Evolutionary conservation across 345 rosid species (phyloP), one percentile per base, ranked within the genome.

Genomic region (Pseudoturritis turrita): DNA sequence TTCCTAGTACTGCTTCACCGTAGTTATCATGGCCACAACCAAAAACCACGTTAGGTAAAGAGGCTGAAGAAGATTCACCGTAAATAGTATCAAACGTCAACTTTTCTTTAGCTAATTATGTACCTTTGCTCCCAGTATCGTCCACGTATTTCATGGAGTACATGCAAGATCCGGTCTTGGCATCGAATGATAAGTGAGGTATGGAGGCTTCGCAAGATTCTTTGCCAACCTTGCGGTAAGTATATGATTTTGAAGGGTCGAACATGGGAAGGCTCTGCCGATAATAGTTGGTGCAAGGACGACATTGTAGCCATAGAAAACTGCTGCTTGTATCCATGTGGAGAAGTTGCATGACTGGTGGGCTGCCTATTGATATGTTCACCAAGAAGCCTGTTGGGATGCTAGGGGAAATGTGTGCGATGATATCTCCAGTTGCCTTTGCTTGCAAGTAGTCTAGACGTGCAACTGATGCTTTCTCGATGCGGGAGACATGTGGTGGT

Each of bases 291-390:
- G 3, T 14, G 31, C 76, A 71, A 25, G 62, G 69, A 7, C n/a
- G n/a, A n/a, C n/a, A n/a, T n/a, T n/a, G n/a, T n/a, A n/a, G 36
- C 36, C 36, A 33, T 6, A 1, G 6, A 7, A 72, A 39, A 41
- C 14, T 35, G 7, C 77, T 72, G 0, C 9, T 37, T 0, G 64
- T 63, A 19, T 72, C 77, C 35, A 72, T 52, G 25, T 28, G 52
- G 5, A 63, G 54, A 12, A 52, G 46, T 9, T 62, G 70, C 13
- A n/a, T 54, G 7, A 31, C 6, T 0, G 49, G 77, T 33, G 77
- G 77, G 23, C 22, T 23, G 2, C 77, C 65, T n/a, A 72, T 72
- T 5, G 77, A 72, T 54, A 72, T 35, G 25, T 59, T 58, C 2
- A 62, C 60, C 26, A 59, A 18, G 31, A 53, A 68, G 28, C n/a